Conservation (phyloP, 306 rosid genomes). For the Acacia acuminata region DNA sequence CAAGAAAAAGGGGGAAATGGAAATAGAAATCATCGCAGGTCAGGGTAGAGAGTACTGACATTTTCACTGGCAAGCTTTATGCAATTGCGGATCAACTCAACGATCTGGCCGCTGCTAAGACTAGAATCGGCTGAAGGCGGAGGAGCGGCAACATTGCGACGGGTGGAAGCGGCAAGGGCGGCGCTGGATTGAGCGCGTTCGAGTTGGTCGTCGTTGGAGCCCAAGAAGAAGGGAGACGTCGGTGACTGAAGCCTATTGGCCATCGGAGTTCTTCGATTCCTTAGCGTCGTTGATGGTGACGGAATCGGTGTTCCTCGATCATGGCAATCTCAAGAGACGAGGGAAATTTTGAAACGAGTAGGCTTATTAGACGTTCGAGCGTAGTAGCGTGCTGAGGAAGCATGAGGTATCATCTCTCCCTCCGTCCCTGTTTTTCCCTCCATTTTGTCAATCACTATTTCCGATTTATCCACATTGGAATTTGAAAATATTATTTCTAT, state of each 20-base stretch:
- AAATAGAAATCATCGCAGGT: neutral
- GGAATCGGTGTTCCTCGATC: neutral
- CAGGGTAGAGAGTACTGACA: conserved; percentile 32
- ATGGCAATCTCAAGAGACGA: neutral
- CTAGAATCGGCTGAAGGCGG: conserved; percentile 23
- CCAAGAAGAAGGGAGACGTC: conserved; percentile 58
- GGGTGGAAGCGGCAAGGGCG: conserved; percentile 59
- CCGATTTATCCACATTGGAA: no score
- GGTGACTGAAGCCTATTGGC: conserved; percentile 63
- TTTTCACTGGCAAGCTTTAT: conserved; percentile 85
- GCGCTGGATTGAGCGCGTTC: conserved; percentile 82
- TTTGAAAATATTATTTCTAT: no score
- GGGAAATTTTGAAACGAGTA: neutral
- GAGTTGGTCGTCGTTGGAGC: conserved; percentile 72
- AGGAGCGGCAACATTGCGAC: conserved; percentile 39
- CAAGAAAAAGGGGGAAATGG: neutral
- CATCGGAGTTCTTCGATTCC: conserved; percentile 40
- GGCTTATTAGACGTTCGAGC: neutral
- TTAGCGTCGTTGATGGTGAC: conserved; percentile 21
- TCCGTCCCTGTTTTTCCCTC: no score
- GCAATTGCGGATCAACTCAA: conserved; percentile 76
- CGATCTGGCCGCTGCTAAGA: conserved; percentile 67
- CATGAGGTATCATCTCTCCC: no score
- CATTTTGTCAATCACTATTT: no score
- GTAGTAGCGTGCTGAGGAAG: neutral